Evolutionary conservation across 768 basidiomycete species (phyloP), one percentile per base, ranked within the genome.

Genomic region (Rhodotorula diobovata): DNA sequence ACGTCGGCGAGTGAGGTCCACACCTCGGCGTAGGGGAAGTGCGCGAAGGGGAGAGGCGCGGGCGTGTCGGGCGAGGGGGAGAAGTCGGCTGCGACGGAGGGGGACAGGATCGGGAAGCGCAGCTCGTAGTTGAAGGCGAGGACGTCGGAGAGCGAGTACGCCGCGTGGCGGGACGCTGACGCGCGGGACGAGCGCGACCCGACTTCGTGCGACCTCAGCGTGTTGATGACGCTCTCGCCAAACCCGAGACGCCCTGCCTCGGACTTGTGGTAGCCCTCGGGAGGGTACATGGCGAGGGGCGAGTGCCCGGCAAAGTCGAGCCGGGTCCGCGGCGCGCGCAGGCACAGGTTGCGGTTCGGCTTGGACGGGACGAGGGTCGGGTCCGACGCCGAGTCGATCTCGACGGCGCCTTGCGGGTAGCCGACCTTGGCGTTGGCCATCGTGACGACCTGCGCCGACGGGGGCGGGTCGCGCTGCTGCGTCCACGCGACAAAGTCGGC

Each of bases 101-200:
- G 61, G 0, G 79, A 74, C 68, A 86, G 83, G 66, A 86, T 80
- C 0, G 83, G 81, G 77, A 83, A 78, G 5, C 84, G 84, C 32
- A 87, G 79, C 72, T 84, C 84, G 81, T 86, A 87, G 65, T 85
- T 82, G 54, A 88, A 71, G 39, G 85, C 77, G 54, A 87, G 81
- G n/a, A 87, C 82, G 32, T 84, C 80, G 12, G 82, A 73, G 23
- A 80, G 77, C 8, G 53, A 28, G 50, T 57, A 43, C 18, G 53
- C 53, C 35, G 59, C 53, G 5, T 18, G 28, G 64, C 34, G 54
- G 48, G 21, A 21, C 21, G 39, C 32, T 25, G 61, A 61, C 4
- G 39, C 45, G 32, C 77, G 66, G 5, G 63, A 71, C 34, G 76
- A 74, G 51, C 68, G 69, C 28, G 51, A 6, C 14, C 41, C 63